A percentile compares a stretch with the other conserved stretches of the same genome.
These are phyloP conservation scores for Mycothermus thermophilus DNA, from an alignment of 495 filamentous ascomycete genomes.

Conservation along the genomic window DNA sequence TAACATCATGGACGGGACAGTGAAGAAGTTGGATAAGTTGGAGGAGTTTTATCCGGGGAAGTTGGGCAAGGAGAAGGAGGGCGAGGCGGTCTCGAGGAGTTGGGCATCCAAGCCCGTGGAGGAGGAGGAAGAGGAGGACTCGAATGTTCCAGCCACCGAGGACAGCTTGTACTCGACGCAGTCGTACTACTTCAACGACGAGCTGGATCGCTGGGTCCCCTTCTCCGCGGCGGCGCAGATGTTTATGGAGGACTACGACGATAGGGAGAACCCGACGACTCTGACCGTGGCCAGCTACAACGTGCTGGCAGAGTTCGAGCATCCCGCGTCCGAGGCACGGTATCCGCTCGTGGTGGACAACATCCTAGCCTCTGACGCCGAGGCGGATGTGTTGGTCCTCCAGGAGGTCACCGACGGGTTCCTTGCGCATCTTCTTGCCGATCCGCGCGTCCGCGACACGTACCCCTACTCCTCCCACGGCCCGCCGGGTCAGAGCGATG, in stretches of 20 bases:
- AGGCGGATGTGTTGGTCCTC: slow-evolving; percentile 37
- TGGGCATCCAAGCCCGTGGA: too few relatives aligned
- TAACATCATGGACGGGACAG: slow-evolving; percentile 22
- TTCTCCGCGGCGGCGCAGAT: not conserved
- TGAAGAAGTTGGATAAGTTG: slow-evolving; percentile 8
- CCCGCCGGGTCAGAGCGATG: slow-evolving; percentile 31
- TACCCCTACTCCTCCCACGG: slow-evolving; percentile 40
- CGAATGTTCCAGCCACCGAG: slow-evolving; percentile 1
- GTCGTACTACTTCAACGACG: slow-evolving; percentile 16
- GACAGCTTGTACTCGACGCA: slow-evolving; percentile 5
- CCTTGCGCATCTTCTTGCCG: slow-evolving; percentile 33
- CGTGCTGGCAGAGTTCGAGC: slow-evolving; percentile 38
- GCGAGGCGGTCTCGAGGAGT: too few relatives aligned
- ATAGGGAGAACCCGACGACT: not conserved
- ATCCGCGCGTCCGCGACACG: slow-evolving; percentile 26
- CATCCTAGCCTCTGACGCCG: slow-evolving; percentile 23
- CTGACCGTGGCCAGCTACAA: slow-evolving; percentile 41
- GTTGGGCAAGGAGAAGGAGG: not conserved
- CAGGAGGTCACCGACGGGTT: slow-evolving; percentile 47
- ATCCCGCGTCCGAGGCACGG: slow-evolving; percentile 32
- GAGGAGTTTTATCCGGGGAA: slow-evolving; percentile 10
- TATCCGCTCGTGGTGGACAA: slow-evolving; percentile 35
- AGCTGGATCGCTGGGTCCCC: slow-evolving; percentile 14
- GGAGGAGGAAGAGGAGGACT: not conserved
- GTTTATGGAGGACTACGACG: not conserved